phyloP scores from a whole-genome alignment of 78 protist genomes.

The Tieghemostelium lacteum region DNA sequence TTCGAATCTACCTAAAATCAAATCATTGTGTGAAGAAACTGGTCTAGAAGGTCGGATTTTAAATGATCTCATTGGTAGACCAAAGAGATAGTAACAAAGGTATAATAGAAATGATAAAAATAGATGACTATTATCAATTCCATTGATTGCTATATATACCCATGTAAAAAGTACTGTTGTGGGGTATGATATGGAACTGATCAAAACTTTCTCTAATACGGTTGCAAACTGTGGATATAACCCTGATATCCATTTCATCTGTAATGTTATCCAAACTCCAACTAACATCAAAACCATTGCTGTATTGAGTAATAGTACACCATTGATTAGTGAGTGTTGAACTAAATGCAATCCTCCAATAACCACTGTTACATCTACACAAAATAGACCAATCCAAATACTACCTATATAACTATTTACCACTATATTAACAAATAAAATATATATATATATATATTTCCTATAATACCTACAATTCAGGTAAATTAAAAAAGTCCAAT shows the following conservation, averaged over 20 bases:
- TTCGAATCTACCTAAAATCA: slow-evolving; percentile 53
- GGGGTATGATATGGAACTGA: slow-evolving; percentile 15
- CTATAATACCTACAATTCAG: no score
- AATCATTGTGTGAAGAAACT: slow-evolving; percentile 19
- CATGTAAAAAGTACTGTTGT: slow-evolving; percentile 29
- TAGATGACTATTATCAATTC: slow-evolving; percentile 15
- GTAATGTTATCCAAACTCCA: slow-evolving; percentile 49
- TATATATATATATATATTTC: no score
- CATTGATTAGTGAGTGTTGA: slow-evolving; percentile 37
- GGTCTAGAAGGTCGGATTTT: slow-evolving; percentile 33
- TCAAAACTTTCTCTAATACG: slow-evolving; percentile 15
- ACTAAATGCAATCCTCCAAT: slow-evolving; percentile 11
- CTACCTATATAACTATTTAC: slow-evolving; percentile 9
- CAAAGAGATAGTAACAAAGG: slow-evolving; percentile 11
- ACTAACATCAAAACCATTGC: slow-evolving; percentile 26
- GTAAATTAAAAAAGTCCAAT: no score
- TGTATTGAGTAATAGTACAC: slow-evolving; percentile 28
- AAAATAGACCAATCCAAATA: slow-evolving; percentile 50
- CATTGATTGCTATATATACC: slow-evolving; percentile 8
- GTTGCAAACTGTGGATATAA: neutral
- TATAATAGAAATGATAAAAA: slow-evolving; percentile 8
- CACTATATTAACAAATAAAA: neutral
- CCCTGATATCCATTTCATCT: slow-evolving; percentile 13
- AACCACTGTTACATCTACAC: slow-evolving; percentile 9
- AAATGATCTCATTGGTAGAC: slow-evolving; percentile 46